These are phyloP conservation scores for Hypoxylon sp. DNA, from an alignment of 2,329 filamentous ascomycete species.

Conservation along the genomic window DNA sequence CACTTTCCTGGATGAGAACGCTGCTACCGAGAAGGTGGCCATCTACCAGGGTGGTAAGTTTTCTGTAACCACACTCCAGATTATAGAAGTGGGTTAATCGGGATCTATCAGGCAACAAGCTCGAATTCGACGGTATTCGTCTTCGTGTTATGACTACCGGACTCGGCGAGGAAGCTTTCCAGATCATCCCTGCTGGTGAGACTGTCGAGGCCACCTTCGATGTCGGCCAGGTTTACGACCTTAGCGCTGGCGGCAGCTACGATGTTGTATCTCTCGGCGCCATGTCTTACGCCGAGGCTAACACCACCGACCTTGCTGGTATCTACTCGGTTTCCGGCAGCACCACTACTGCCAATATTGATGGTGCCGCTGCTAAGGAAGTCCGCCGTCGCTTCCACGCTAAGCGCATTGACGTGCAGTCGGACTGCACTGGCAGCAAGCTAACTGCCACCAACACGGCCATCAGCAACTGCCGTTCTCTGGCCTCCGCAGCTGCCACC, in stretches of 20 bases:
- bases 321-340: conserved; percentile 71
- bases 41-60: conserved; percentile 62
- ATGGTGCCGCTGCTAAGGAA: conserved; percentile 67
- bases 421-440: conserved; percentile 66
- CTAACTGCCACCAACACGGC: conserved; percentile 62
- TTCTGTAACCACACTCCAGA: not conserved
- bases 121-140: conserved; percentile 67
- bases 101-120: conserved; percentile 53
- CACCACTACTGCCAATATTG: conserved; percentile 67
- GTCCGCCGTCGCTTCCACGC: conserved; percentile 53
- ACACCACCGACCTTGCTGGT: conserved; percentile 66
- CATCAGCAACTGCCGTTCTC: conserved; percentile 65
- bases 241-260: conserved; percentile 65
- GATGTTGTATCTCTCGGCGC: conserved; percentile 68
- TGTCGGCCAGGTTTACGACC: conserved; percentile 68
- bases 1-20: conserved; percentile 63
- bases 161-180: conserved; percentile 64
- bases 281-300: conserved; percentile 66
- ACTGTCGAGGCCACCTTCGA: conserved; percentile 68
- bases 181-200: conserved; percentile 62
- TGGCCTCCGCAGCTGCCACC: conserved; percentile 66
- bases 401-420: conserved; percentile 57
- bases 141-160: conserved; percentile 61
- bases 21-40: conserved; percentile 66
- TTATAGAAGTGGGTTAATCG: conserved; percentile 10